A percentile compares a stretch with the other conserved stretches of the same genome.
Evolutionary conservation across 1,139 yeast genomes (phyloP).

Genomic region (Citeromyces hawaiiensis): DNA sequence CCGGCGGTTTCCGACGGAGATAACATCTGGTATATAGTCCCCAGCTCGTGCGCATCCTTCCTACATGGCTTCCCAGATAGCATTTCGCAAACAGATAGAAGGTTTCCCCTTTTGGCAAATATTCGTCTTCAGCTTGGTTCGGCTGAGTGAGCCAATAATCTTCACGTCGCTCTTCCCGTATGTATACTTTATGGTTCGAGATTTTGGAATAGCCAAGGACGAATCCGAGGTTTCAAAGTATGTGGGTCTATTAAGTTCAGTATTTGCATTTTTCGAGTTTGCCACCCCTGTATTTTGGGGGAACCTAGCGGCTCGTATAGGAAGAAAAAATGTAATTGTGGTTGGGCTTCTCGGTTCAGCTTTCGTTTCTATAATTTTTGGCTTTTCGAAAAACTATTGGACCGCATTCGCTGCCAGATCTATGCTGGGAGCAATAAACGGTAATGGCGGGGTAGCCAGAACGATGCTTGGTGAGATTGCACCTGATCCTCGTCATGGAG

Average conservation of each 20-base stretch:
- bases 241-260: conserved; percentile 45
- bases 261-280: conserved; percentile 41
- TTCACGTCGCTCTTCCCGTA: conserved; percentile 55
- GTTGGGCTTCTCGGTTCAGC: conserved; percentile 39
- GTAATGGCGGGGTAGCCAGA: conserved; percentile 48
- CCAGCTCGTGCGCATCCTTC: too few species aligned
- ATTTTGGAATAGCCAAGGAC: too few species aligned
- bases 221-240: conserved; percentile 40
- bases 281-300: conserved; percentile 51
- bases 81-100: conserved; percentile 17
- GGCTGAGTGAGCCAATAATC: conserved; percentile 50
- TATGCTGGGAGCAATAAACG: conserved; percentile 43
- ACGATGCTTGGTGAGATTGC: conserved; percentile 52
- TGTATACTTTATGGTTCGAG: conserved; percentile 50
- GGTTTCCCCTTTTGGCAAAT: conserved; percentile 41
- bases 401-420: conserved; percentile 39
- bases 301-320: conserved; percentile 35
- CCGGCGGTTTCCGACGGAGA: too few species aligned
- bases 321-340: conserved; percentile 41
- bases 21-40: too few species aligned
- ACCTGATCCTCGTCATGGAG: conserved; percentile 40
- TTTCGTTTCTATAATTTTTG: conserved; percentile 33
- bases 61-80: conserved; percentile 5
- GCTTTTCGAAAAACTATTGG: conserved; percentile 34
- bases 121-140: conserved; percentile 26